Conservation (phyloP, 2,329 filamentous ascomycete species). For the Metarhizium brunneum region DNA sequence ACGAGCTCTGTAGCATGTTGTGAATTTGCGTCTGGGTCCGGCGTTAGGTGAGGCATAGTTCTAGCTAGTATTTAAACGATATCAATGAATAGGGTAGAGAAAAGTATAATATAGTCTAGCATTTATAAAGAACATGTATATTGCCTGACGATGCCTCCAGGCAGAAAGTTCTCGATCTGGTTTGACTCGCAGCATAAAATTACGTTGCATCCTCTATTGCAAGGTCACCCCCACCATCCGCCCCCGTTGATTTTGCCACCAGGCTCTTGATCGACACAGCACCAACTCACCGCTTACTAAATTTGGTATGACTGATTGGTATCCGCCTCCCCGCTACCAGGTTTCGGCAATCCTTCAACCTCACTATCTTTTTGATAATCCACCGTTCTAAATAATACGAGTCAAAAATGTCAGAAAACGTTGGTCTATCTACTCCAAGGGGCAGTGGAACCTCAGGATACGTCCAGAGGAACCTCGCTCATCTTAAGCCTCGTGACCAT, state of each 20-base stretch:
- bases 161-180: background rate
- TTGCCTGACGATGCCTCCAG: background rate
- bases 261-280: slow-evolving; percentile 5
- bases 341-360: background rate
- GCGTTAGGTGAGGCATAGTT: slow-evolving; percentile 26
- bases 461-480: slow-evolving; percentile 89
- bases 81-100: background rate
- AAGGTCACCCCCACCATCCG: slow-evolving; percentile 7
- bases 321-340: background rate
- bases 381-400: background rate
- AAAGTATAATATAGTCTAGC: background rate
- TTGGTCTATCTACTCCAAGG: slow-evolving; percentile 87
- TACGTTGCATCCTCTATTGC: background rate
- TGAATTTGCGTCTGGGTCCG: slow-evolving; percentile 6
- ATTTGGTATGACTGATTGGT: background rate
- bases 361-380: background rate
- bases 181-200: slow-evolving; percentile 1
- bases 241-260: slow-evolving; percentile 18
- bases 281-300: slow-evolving; percentile 13
- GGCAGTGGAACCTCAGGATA: slow-evolving; percentile 96
- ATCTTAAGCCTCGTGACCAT: slow-evolving; percentile 76
- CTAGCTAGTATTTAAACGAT: background rate
- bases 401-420: slow-evolving; percentile 79
- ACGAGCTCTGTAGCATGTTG: slow-evolving; percentile 31
- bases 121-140: too few species aligned